These are phyloP conservation scores for Bipolaris zeicola DNA, from an alignment of 2,329 filamentous ascomycete species.

Conservation along the genomic window DNA sequence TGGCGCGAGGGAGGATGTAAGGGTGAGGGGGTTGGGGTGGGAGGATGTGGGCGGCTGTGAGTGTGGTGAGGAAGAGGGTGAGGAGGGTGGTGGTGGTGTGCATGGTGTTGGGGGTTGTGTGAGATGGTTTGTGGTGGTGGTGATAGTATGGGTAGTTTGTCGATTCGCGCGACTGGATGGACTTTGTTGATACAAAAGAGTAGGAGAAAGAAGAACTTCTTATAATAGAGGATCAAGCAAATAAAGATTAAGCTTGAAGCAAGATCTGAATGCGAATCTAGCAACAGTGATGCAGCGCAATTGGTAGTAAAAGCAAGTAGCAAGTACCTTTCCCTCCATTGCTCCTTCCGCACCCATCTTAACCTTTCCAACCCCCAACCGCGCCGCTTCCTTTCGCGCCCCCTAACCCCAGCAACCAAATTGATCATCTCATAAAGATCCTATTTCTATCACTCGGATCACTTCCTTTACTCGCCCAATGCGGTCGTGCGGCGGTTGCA, in stretches of 20 bases:
- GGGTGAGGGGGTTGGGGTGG: conserved; percentile 6
- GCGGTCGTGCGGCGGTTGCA: conserved; percentile 5
- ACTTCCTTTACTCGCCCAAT: background rate
- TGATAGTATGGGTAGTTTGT: conserved; percentile 3
- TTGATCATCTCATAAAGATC: background rate
- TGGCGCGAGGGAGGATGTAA: conserved; percentile 1
- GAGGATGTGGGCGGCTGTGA: conserved; percentile 2
- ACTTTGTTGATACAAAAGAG: background rate
- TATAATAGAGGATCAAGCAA: background rate
- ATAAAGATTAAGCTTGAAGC: background rate
- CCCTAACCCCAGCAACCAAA: conserved; percentile 1
- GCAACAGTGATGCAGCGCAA: background rate
- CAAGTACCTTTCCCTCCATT: background rate
- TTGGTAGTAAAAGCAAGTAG: background rate
- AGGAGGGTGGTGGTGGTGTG: conserved; percentile 9
- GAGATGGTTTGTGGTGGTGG: background rate
- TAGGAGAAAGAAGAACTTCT: background rate
- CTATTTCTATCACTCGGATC: conserved; percentile 11
- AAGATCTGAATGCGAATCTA: background rate
- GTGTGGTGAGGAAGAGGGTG: conserved; percentile 2
- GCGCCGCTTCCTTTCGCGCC: background rate
- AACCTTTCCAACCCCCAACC: background rate
- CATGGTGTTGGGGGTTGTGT: conserved; percentile 7
- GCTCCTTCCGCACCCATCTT: background rate
- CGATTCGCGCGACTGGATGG: background rate